These are phyloP conservation scores for Bipolaris cookei DNA, from an alignment of 2,329 filamentous ascomycete species.

Conservation along the genomic window DNA sequence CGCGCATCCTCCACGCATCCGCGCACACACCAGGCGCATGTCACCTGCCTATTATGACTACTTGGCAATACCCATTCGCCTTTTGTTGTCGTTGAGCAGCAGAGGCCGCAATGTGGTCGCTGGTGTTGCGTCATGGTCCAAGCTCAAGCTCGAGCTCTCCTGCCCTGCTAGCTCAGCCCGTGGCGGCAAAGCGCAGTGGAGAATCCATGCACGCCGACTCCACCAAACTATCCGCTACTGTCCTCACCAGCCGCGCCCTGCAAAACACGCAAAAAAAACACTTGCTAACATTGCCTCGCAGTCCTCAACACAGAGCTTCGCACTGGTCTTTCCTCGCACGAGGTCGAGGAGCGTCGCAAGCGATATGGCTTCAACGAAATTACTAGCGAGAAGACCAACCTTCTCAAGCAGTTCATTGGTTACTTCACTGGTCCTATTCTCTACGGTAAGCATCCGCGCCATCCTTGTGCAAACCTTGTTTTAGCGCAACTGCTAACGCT, in stretches of 20 bases:
- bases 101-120: slow-evolving; percentile 16
- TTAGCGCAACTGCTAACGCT: slow-evolving; percentile 18
- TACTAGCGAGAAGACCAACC: slow-evolving; percentile 75
- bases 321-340: slow-evolving; percentile 63
- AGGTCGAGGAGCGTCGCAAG: slow-evolving; percentile 70
- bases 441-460: slow-evolving; percentile 64
- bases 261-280: slow-evolving; percentile 11
- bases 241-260: not conserved
- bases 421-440: slow-evolving; percentile 80
- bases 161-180: slow-evolving; percentile 11
- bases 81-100: slow-evolving; percentile 24
- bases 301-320: slow-evolving; percentile 70
- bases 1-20: not conserved
- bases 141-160: slow-evolving; percentile 28
- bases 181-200: slow-evolving; percentile 26
- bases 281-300: slow-evolving; percentile 10
- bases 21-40: not conserved
- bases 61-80: slow-evolving; percentile 3
- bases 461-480: slow-evolving; percentile 21
- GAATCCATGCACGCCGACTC: slow-evolving; percentile 26
- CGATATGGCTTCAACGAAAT: slow-evolving; percentile 74
- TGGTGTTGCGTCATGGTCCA: slow-evolving; percentile 17
- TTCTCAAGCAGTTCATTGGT: slow-evolving; percentile 75
- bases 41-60: not conserved
- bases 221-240: slow-evolving; percentile 25